Evolutionary conservation across 345 rosid species (phyloP).

Genomic region (Syzygium oleosum): DNA sequence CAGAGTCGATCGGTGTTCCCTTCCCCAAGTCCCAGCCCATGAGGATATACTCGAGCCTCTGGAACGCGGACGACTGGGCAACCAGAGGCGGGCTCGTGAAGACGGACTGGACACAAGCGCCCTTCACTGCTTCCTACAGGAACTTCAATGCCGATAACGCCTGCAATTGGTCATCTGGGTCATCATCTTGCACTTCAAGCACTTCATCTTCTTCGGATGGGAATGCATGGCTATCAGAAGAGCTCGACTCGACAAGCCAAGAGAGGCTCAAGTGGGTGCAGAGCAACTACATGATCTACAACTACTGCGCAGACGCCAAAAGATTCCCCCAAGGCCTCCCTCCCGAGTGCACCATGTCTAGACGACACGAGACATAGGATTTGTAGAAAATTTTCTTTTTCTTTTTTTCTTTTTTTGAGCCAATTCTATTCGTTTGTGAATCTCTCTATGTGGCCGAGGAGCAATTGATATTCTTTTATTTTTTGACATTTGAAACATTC

Average conservation of each 20-base stretch:
- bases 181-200: slow-evolving; percentile 20
- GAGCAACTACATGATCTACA: slow-evolving; percentile 42
- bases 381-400: neutral
- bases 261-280: slow-evolving; percentile 39
- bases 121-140: slow-evolving; percentile 52
- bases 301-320: slow-evolving; percentile 39
- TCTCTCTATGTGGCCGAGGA: neutral
- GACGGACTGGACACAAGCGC: slow-evolving; percentile 54
- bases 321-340: slow-evolving; percentile 51
- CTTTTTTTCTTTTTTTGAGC: neutral
- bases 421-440: neutral
- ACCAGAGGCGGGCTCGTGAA: slow-evolving; percentile 51
- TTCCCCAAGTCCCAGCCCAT: slow-evolving; percentile 43
- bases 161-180: slow-evolving; percentile 34
- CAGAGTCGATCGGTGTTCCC: slow-evolving; percentile 29
- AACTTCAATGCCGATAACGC: slow-evolving; percentile 28
- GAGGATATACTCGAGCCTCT: slow-evolving; percentile 52
- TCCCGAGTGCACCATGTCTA: slow-evolving; percentile 28
- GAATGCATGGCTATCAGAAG: slow-evolving; percentile 23
- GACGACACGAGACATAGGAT: neutral
- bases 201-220: neutral
- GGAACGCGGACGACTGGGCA: slow-evolving; percentile 64
- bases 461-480: neutral
- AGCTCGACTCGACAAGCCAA: slow-evolving; percentile 20
- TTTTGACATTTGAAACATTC: neutral